Evolutionary conservation across 2,329 filamentous ascomycete species (phyloP).

Genomic region (Escovopsis weberi): DNA sequence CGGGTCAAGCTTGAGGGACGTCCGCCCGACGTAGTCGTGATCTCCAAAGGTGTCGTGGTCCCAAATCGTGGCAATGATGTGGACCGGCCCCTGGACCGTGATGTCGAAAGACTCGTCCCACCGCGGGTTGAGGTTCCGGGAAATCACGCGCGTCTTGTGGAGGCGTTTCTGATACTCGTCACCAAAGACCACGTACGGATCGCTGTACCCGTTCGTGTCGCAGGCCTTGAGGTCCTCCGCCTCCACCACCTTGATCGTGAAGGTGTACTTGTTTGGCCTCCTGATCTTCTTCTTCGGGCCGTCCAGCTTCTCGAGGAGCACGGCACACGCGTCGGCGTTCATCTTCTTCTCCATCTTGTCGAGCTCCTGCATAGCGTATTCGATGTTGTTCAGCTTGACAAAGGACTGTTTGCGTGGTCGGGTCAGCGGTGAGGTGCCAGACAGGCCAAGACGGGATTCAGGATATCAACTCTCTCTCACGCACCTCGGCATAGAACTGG

Average conservation of each 20-base stretch:
- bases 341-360: constrained; percentile 81
- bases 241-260: constrained; percentile 97
- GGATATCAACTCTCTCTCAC: constrained; percentile 10
- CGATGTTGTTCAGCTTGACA: constrained; percentile 95
- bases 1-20: constrained; percentile 97
- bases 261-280: constrained; percentile 78
- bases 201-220: constrained; percentile 83
- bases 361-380: constrained; percentile 83
- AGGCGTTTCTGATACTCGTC: constrained; percentile 97
- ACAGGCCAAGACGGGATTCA: background rate
- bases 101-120: constrained; percentile 98
- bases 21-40: constrained; percentile 92
- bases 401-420: constrained; percentile 50
- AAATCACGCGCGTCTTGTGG: constrained; percentile 85
- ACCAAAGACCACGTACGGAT: constrained; percentile 91
- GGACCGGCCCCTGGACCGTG: constrained; percentile 77
- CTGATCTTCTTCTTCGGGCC: constrained; percentile 51
- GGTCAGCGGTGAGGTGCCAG: background rate
- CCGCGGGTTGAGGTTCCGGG: constrained; percentile 77
- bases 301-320: constrained; percentile 60
- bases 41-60: constrained; percentile 96
- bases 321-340: constrained; percentile 82
- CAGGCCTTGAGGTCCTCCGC: constrained; percentile 97
- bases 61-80: constrained; percentile 95
- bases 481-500: constrained; percentile 84